phyloP scores from a whole-genome alignment of 2,329 filamentous ascomycete species.

The Claviceps cyperi region DNA sequence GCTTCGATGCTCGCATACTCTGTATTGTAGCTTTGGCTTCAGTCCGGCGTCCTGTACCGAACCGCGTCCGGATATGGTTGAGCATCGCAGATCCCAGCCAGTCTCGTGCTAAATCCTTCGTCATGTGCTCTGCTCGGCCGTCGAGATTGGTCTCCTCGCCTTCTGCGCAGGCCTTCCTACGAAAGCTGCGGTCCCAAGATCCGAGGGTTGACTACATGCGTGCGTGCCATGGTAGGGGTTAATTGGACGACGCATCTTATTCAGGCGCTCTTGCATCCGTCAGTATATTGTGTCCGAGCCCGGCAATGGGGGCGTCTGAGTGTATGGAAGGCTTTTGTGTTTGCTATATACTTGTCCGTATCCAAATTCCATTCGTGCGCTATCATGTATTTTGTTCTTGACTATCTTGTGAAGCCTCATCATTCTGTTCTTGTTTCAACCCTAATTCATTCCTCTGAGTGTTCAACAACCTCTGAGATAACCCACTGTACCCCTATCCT shows the following conservation, averaged over 20 bases:
- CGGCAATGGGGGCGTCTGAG: neutral
- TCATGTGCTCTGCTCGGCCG: neutral
- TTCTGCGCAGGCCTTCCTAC: neutral
- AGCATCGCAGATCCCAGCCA: neutral
- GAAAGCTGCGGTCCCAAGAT: neutral
- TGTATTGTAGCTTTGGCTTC: neutral
- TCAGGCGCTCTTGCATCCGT: neutral
- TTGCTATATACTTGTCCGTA: constrained; percentile 12
- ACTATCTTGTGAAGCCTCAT: neutral
- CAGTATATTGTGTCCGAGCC: neutral
- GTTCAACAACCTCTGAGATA: constrained; percentile 6
- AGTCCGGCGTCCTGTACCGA: neutral
- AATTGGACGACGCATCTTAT: neutral
- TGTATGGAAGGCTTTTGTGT: neutral
- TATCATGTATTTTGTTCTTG: constrained; percentile 6
- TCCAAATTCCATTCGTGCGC: constrained; percentile 3
- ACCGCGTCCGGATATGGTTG: neutral
- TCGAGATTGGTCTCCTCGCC: neutral
- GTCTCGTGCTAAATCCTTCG: neutral
- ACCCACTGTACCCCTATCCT: constrained; percentile 10
- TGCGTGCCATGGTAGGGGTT: neutral
- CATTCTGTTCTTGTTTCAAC: neutral
- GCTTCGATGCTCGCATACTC: neutral
- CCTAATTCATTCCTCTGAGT: neutral
- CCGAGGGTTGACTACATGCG: neutral